Percentiles rank a stretch among this genome's conserved stretches.
These are phyloP conservation scores for Kingdonia uniflora DNA, from an alignment of 164 flowering plant species.

Conservation along the genomic window DNA sequence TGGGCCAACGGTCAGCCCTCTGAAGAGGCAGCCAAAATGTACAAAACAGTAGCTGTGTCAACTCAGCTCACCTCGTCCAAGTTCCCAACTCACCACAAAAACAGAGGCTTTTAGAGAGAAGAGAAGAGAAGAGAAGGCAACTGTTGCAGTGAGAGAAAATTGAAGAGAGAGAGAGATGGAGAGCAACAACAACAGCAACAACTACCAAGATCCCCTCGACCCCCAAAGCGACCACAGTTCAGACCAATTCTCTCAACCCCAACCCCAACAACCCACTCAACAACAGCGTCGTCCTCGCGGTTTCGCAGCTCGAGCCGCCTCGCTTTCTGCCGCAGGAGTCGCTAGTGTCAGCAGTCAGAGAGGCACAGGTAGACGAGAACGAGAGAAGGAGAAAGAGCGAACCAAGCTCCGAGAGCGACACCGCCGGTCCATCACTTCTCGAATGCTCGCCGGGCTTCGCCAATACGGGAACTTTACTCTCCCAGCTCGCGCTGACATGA, in stretches of 20 bases:
- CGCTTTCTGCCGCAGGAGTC: conserved; percentile 1
- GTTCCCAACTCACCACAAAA: too few species aligned
- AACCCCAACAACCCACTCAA: too few species aligned
- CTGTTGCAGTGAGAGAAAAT: too few species aligned
- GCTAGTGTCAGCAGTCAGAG: conserved; percentile 1
- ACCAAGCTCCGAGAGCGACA: conserved; percentile 68
- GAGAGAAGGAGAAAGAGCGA: conserved; percentile 69
- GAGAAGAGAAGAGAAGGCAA: too few species aligned
- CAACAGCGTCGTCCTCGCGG: conserved; percentile 59
- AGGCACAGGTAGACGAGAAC: conserved; percentile 40
- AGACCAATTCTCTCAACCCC: conserved; percentile 19
- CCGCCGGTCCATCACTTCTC: conserved; percentile 63
- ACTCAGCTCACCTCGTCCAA: too few species aligned
- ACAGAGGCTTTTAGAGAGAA: too few species aligned
- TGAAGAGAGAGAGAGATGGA: too few species aligned
- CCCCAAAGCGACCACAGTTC: conserved; percentile 24
- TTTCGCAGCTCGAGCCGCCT: conserved; percentile 44
- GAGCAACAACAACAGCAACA: conserved; percentile 9
- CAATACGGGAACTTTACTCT: conserved; percentile 71
- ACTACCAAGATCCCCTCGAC: conserved; percentile 23
- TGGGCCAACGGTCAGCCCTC: too few species aligned
- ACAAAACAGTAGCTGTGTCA: too few species aligned
- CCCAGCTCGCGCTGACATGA: conserved; percentile 76
- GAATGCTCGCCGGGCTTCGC: conserved; percentile 63
- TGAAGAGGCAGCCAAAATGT: too few species aligned